Base-by-base conservation (phyloP, 768 basidiomycete genomes). In the Kwoniella pini region DNA sequence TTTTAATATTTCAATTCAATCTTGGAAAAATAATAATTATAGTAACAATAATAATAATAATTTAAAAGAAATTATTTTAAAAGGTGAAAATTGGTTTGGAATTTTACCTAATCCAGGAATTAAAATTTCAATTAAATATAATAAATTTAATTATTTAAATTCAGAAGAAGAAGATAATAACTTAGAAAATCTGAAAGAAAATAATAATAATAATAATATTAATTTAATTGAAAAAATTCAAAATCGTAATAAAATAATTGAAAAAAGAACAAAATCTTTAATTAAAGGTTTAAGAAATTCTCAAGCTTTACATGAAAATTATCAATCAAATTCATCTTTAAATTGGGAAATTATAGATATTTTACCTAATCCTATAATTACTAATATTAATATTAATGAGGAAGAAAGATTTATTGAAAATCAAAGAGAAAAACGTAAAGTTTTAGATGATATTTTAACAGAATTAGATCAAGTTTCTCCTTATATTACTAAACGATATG, bases 51-150 rank as follows among this genome's bases (percentile, higher is more conserved):
- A 36, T 36, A 36, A 46, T 30, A 42, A 56, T 39, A 21, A 24
- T n/a, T 12, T 49, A 15, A 17, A 31, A n/a, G 31, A 38, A 40
- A 45, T 61, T 3, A 31, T 38, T 15, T 21, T 53, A 22, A 46
- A 26, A 26, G 59, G 59, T 11, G 44, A 54, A 12, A 42, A 24
- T 9, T 61, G 59, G 59, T 30, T 31, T 19, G 51, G 51, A 6
- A 24, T 61, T 15, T 24, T 61, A 26, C 59, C 59, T 12, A 19
- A n/a, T 7, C 59, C 46, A 4, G 59, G 52, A 12, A 36, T 46
- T 1, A 36, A 43, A 13, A 52, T 61, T 2, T 22, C 2, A 36
- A 61, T 61, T 51, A 19, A 46, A 21, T 52, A 61, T 44, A 61
- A n/a, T n/a, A n/a, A n/a, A n/a, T n/a, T n/a, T n/a, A n/a, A n/a